Evolutionary conservation across 441 rosid genomes (phyloP).

Genomic region (Raphanus hybrid): DNA sequence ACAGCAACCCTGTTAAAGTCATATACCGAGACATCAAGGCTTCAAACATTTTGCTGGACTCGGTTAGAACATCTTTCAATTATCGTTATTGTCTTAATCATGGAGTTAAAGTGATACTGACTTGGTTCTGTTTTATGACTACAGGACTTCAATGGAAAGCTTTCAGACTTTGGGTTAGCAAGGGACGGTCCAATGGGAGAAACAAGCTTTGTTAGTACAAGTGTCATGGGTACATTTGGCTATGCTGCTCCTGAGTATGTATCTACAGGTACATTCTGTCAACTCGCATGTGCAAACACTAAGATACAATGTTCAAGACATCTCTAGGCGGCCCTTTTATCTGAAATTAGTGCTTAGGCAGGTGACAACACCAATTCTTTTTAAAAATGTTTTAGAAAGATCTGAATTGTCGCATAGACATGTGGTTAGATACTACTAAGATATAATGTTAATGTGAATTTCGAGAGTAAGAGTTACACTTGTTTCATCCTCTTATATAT

Average conservation of each 20-base stretch:
- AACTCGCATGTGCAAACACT: not conserved
- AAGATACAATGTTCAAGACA: not conserved
- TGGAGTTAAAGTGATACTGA: slow-evolving; percentile 13
- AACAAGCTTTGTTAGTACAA: slow-evolving; percentile 81
- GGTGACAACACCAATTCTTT: no score
- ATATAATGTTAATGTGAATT: not conserved
- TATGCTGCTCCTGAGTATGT: slow-evolving; percentile 96
- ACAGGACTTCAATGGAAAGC: slow-evolving; percentile 80
- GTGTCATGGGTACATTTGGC: slow-evolving; percentile 94
- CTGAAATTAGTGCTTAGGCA: no score
- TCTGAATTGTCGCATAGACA: not conserved
- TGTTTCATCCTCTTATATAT: no score
- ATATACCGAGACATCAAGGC: slow-evolving; percentile 90
- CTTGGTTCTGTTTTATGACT: slow-evolving; percentile 8
- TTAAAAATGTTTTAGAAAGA: no score
- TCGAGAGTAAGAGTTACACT: not conserved
- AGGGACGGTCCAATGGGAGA: slow-evolving; percentile 93
- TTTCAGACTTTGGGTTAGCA: slow-evolving; percentile 96
- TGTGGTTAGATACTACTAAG: not conserved
- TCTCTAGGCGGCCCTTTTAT: not conserved
- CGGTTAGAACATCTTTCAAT: slow-evolving; percentile 48
- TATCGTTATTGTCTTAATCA: not conserved
- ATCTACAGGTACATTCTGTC: slow-evolving; percentile 69
- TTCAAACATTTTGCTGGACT: slow-evolving; percentile 83
- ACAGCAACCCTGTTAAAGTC: slow-evolving; percentile 80